Evolutionary conservation across 1,284 basidiomycete genomes (phyloP), one percentile per base, ranked within the genome.

Genomic region (Pascua sp.): DNA sequence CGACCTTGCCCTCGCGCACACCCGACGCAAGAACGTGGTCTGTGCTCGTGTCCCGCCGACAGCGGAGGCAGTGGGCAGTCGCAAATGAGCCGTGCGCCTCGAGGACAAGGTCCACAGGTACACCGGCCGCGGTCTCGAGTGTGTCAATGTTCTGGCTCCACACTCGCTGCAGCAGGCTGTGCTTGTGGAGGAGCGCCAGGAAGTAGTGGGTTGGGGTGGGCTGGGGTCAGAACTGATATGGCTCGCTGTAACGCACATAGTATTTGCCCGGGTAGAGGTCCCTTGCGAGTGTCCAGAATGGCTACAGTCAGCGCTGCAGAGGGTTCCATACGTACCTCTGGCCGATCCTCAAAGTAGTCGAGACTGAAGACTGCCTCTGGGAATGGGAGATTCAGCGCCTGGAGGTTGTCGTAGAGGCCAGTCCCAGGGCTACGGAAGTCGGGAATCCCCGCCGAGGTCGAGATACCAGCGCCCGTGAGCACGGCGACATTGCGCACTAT

Each of bases 71-170:
- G 55, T 84, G 81, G 51, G 93, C 88, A 10, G 81, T 82, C 0
- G 90, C 89, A 65, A 94, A 94, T 66, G 87, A 91, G 1, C 93
- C 95, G 69, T 98, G 95, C 0, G 96, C 96, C 77, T 98, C 95
- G 40, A 98, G 82, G 58, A 98, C 86, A 65, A 84, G 84, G 18
- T 84, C 76, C 0, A 77, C 80, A 0, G 89, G 85, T 0, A 98
- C 82, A 8, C 91, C 91, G 0, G 92, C 89, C 1, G 86, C 82
- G 4, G 90, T 83, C 72, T 98, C 95, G 16, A 98, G 84, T 0
- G 91, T 96, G 73, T 98, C 95, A 56, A 97, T 93, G 53, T 74
- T 70, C 55, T 71, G 70, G 12, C 68, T 66, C 65, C 78, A 79
- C 13, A 76, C 68, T 11, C 74, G 63, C 45, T 63, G 62, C n/a